Percentiles rank a stretch among this genome's conserved stretches.
These are phyloP conservation scores for Jamesozyma rosinii DNA, from an alignment of 805 yeast genomes.

Conservation along the genomic window DNA sequence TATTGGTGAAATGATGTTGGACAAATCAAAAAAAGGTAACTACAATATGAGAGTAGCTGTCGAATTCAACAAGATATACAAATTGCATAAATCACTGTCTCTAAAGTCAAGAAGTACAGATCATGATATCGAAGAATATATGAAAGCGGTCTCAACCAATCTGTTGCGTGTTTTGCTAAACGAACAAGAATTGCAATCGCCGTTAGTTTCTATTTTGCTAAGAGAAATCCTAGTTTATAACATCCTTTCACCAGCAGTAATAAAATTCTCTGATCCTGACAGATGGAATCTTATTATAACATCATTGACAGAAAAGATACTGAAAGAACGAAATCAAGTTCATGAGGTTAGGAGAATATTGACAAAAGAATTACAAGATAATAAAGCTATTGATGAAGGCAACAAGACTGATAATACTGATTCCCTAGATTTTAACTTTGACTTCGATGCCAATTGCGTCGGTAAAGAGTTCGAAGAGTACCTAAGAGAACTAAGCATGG, in stretches of 20 bases:
- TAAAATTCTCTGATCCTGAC: constrained; percentile 60
- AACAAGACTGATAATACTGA: background rate
- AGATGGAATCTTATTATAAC: constrained; percentile 63
- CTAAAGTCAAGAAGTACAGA: constrained; percentile 30
- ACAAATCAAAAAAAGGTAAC: constrained; percentile 30
- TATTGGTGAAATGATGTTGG: constrained; percentile 16
- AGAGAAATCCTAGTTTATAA: constrained; percentile 56
- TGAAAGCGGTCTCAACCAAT: constrained; percentile 35
- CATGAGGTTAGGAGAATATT: constrained; percentile 60
- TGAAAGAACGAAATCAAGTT: constrained; percentile 69
- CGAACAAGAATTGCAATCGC: constrained; percentile 35
- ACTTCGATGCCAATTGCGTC: constrained; percentile 3
- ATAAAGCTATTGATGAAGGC: constrained; percentile 1
- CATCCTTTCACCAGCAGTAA: constrained; percentile 43
- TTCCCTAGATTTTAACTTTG: constrained; percentile 7
- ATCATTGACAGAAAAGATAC: constrained; percentile 48
- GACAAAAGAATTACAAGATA: constrained; percentile 46
- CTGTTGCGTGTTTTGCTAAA: constrained; percentile 44
- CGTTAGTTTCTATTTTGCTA: constrained; percentile 40
- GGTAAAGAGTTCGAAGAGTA: constrained; percentile 24
- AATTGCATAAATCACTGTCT: constrained; percentile 50
- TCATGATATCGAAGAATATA: constrained; percentile 40
- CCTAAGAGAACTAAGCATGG: constrained; percentile 16
- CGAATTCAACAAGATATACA: constrained; percentile 31
- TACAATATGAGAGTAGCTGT: constrained; percentile 36